phyloP scores from a whole-genome alignment of 208 protist species.

The Wallacemonas collosoma region DNA sequence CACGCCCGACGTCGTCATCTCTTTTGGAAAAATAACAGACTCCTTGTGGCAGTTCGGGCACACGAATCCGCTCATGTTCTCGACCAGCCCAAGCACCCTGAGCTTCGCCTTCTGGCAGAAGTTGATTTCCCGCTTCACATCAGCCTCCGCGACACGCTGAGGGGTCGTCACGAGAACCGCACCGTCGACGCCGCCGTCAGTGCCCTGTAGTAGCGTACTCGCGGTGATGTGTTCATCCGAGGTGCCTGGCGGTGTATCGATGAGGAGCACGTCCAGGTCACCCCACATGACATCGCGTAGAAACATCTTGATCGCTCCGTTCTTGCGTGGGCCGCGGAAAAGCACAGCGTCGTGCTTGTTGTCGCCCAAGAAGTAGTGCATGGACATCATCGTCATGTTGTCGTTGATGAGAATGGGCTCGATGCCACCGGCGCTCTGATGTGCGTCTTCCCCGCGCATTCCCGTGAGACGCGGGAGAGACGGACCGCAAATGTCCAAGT shows the following conservation, averaged over 20 bases:
- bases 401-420: slow-evolving; percentile 96
- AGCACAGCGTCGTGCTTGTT: slow-evolving; percentile 98
- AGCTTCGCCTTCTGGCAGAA: slow-evolving; percentile 98
- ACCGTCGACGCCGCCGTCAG: slow-evolving; percentile 77
- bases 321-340: slow-evolving; percentile 98
- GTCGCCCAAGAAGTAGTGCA: slow-evolving; percentile 96
- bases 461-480: slow-evolving; percentile 87
- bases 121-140: slow-evolving; percentile 98
- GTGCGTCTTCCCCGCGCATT: slow-evolving; percentile 89
- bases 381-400: slow-evolving; percentile 97
- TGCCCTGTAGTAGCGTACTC: slow-evolving; percentile 90
- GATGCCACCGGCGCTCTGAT: slow-evolving; percentile 92
- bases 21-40: slow-evolving; percentile 92
- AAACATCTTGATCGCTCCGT: slow-evolving; percentile 99
- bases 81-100: slow-evolving; percentile 98
- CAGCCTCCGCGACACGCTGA: slow-evolving; percentile 97
- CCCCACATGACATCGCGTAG: slow-evolving; percentile 98
- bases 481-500: slow-evolving; percentile 99
- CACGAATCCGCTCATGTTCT: slow-evolving; percentile 99
- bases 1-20: slow-evolving; percentile 22
- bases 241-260: slow-evolving; percentile 99
- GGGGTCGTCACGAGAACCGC: slow-evolving; percentile 98
- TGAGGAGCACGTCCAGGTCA: slow-evolving; percentile 97
- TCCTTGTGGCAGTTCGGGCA: slow-evolving; percentile 94
- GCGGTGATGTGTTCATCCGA: slow-evolving; percentile 99